Conservation (phyloP, 1,139 yeast genomes). For the Casaregolazyma lundiana region DNA sequence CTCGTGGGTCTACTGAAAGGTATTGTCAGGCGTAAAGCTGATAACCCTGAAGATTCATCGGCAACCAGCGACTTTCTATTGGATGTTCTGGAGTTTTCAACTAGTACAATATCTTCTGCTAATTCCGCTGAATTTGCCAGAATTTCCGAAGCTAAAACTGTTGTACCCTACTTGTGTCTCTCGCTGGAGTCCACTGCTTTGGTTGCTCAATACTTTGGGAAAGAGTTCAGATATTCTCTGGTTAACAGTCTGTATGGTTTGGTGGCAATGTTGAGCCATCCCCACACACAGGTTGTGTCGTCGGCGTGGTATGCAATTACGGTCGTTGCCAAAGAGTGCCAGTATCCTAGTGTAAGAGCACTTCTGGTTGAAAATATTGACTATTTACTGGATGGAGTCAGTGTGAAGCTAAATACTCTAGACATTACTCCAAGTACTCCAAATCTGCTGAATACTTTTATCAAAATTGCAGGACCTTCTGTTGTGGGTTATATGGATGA, state of each 20-base stretch:
- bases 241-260: slow-evolving; percentile 55
- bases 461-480: slow-evolving; percentile 63
- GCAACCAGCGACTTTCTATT: slow-evolving; percentile 12
- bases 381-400: slow-evolving; percentile 71
- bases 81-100: slow-evolving; percentile 21
- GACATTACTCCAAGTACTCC: slow-evolving; percentile 71
- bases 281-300: slow-evolving; percentile 39
- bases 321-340: slow-evolving; percentile 50
- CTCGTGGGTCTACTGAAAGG: slow-evolving; percentile 4
- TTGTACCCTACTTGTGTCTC: slow-evolving; percentile 12
- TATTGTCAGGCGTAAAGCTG: slow-evolving; percentile 5
- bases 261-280: slow-evolving; percentile 50
- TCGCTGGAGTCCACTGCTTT: slow-evolving; percentile 42
- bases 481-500: slow-evolving; percentile 68
- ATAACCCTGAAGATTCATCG: slow-evolving; percentile 1
- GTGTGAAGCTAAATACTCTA: slow-evolving; percentile 62
- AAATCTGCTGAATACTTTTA: slow-evolving; percentile 59
- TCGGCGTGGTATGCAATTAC: slow-evolving; percentile 46
- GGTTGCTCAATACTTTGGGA: slow-evolving; percentile 37
- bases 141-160: slow-evolving; percentile 8
- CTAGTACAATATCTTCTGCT: slow-evolving; percentile 13
- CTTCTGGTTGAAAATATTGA: slow-evolving; percentile 68
- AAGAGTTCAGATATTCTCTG: slow-evolving; percentile 44
- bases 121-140: slow-evolving; percentile 4
- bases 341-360: slow-evolving; percentile 50